Percentiles rank a stretch among this genome's conserved stretches.
Evolutionary conservation across 805 yeast genomes (phyloP).

Genomic region (Dipodascus albidus): DNA sequence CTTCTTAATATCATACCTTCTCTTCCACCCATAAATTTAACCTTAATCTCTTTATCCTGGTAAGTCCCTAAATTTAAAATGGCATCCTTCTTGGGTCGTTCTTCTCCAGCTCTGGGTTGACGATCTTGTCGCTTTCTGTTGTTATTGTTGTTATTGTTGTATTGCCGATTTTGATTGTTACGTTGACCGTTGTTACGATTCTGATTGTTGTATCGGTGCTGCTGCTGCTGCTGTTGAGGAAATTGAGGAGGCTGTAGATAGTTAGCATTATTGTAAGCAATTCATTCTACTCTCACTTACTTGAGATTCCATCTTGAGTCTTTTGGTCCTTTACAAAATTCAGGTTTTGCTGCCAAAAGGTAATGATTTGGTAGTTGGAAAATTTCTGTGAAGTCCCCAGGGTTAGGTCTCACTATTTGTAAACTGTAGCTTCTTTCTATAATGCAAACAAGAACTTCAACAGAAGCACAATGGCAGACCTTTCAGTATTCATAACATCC

Average conservation of each 20-base stretch:
- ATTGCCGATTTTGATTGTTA: conserved; percentile 12
- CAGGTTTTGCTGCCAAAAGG: neutral
- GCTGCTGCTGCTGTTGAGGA: conserved; percentile 10
- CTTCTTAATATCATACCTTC: conserved; percentile 27
- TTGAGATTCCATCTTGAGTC: neutral
- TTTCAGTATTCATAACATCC: conserved; percentile 50
- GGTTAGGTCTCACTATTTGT: neutral
- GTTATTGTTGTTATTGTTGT: conserved; percentile 14
- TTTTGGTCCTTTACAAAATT: neutral
- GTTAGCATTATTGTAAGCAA: neutral
- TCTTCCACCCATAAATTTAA: conserved; percentile 79
- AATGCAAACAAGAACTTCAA: neutral
- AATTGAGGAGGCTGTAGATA: neutral
- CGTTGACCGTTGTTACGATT: conserved; percentile 14
- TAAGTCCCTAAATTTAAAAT: conserved; percentile 71
- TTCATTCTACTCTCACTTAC: neutral
- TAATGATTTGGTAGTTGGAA: neutral
- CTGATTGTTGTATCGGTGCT: conserved; percentile 12
- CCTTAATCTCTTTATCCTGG: conserved; percentile 59
- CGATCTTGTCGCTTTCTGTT: conserved; percentile 12
- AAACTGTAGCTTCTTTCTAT: neutral
- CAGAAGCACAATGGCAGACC: conserved; percentile 24
- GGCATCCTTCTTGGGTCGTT: conserved; percentile 78
- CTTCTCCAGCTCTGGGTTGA: conserved; percentile 15
- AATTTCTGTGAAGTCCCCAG: too few relatives aligned